Conservation (phyloP, 2,329 filamentous ascomycete genomes). For the Paraphoma sp. region DNA sequence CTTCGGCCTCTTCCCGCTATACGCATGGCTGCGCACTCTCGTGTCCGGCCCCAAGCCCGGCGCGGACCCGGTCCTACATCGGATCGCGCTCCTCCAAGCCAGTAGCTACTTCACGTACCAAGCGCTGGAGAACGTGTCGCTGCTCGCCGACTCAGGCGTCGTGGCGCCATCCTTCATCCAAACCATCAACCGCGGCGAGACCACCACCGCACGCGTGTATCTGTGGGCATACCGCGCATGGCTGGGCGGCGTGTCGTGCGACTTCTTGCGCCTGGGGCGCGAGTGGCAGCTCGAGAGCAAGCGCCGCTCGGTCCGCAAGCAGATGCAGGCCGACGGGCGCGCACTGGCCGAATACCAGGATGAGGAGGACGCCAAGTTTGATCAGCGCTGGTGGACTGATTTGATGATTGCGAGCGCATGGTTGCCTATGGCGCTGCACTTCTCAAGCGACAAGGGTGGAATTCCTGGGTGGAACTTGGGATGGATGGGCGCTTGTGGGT, state of each 20-base stretch:
- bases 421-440: conserved; percentile 54
- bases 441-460: conserved; percentile 45
- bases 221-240: conserved; percentile 52
- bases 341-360: conserved; percentile 42
- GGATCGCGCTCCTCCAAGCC: conserved; percentile 50
- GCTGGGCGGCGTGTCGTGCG: conserved; percentile 52
- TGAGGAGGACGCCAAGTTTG: conserved; percentile 46
- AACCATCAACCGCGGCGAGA: conserved; percentile 44
- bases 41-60: conserved; percentile 50
- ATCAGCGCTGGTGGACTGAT: conserved; percentile 52
- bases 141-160: conserved; percentile 52
- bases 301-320: conserved; percentile 36
- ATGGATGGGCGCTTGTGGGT: conserved; percentile 51
- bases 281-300: conserved; percentile 51
- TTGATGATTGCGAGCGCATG: conserved; percentile 51
- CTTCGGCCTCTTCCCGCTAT: conserved; percentile 52
- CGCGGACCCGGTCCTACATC: conserved; percentile 51
- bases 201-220: conserved; percentile 47
- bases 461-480: conserved; percentile 54
- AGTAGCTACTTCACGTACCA: conserved; percentile 53
- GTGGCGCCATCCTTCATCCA: conserved; percentile 45
- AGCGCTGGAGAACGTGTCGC: conserved; percentile 52
- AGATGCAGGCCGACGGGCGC: conserved; percentile 37
- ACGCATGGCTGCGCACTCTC: conserved; percentile 53
- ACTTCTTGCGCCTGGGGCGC: conserved; percentile 51